Percentiles rank a stretch among this genome's conserved stretches.
These are phyloP conservation scores for Cyclanthera cordifolia DNA, from an alignment of 306 rosid genomes.

Conservation along the genomic window DNA sequence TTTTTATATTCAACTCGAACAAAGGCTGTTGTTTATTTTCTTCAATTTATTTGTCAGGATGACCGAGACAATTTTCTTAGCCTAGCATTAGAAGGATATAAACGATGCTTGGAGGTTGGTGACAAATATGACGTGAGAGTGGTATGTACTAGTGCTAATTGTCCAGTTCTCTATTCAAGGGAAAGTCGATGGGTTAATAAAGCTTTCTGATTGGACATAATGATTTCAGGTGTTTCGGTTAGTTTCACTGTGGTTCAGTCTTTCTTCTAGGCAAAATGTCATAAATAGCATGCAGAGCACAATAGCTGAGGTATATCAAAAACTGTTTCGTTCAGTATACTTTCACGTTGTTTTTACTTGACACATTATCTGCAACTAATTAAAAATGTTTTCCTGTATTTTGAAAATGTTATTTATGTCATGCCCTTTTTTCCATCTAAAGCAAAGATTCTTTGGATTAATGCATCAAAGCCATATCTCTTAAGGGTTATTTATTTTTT, in stretches of 20 bases:
- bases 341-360: not conserved
- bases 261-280: conserved; percentile 49
- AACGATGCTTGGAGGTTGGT: conserved; percentile 67
- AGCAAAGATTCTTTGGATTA: not conserved
- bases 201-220: conserved; percentile 11
- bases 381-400: not conserved
- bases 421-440: not conserved
- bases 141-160: conserved; percentile 49
- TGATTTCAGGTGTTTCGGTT: conserved; percentile 74
- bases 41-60: conserved; percentile 42
- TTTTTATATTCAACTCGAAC: not conserved
- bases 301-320: conserved; percentile 48
- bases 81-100: conserved; percentile 81
- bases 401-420: not conserved
- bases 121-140: conserved; percentile 86
- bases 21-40: not conserved
- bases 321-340: not conserved
- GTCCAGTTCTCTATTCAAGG: conserved; percentile 9
- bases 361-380: not conserved
- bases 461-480: not conserved
- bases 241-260: conserved; percentile 79
- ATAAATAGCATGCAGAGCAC: conserved; percentile 62
- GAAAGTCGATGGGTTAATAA: not conserved
- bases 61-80: conserved; percentile 79
- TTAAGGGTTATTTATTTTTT: no score